Evolutionary conservation across 495 filamentous ascomycete genomes (phyloP).

Genomic region (Neurospora sp.): DNA sequence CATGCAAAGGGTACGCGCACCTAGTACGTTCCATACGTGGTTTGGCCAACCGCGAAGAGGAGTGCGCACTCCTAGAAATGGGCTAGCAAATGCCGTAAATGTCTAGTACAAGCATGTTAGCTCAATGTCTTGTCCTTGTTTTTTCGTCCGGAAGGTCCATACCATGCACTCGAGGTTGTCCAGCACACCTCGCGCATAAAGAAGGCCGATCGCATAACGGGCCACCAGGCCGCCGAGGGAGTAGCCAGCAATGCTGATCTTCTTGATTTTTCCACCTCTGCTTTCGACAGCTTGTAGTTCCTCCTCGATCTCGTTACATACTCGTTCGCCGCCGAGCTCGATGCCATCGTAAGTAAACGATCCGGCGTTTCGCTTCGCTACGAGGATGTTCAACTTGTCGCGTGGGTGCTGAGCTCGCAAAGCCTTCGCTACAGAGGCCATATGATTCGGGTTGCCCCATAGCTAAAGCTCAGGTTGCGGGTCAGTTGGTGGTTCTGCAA

Average conservation of each 20-base stretch:
- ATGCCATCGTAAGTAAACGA: conserved; percentile 91
- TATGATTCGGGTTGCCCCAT: conserved; percentile 87
- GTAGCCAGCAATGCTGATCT: conserved; percentile 82
- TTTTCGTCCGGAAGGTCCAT: conserved; percentile 10
- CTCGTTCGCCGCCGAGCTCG: conserved; percentile 79
- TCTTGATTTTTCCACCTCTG: conserved; percentile 60
- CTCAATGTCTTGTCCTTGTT: not conserved
- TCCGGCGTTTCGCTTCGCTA: conserved; percentile 69
- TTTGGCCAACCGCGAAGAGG: conserved; percentile 58
- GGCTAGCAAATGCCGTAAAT: conserved; percentile 86
- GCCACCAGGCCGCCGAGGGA: conserved; percentile 81
- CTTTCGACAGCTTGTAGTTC: conserved; percentile 54
- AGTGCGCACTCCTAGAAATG: conserved; percentile 77
- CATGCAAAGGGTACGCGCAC: conserved; percentile 61
- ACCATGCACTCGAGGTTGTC: conserved; percentile 70
- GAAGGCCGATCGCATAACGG: conserved; percentile 76
- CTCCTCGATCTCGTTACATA: conserved; percentile 81
- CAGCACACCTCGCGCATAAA: conserved; percentile 70
- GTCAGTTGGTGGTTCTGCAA: conserved; percentile 14
- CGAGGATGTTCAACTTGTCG: conserved; percentile 60
- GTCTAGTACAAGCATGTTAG: conserved; percentile 44
- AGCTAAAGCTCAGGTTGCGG: conserved; percentile 40
- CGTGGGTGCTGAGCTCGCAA: conserved; percentile 55
- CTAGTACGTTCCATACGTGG: conserved; percentile 71
- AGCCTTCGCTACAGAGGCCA: conserved; percentile 57